Evolutionary conservation across 2,329 filamentous ascomycete genomes (phyloP).

Genomic region (Teratosphaeria epicoccoides): DNA sequence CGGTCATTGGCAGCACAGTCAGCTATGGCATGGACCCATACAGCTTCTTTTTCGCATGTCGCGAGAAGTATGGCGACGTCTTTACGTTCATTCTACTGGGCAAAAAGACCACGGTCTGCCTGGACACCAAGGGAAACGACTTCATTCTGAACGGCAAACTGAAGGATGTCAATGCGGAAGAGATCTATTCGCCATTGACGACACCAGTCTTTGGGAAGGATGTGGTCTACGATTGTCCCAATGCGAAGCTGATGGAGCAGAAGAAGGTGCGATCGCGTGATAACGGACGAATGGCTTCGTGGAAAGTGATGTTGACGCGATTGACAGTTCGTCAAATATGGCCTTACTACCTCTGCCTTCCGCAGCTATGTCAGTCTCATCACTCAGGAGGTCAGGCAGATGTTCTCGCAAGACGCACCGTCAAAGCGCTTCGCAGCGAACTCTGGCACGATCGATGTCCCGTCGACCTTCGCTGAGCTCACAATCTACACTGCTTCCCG

Average conservation of each 20-base stretch:
- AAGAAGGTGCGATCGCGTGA: slow-evolving; percentile 60
- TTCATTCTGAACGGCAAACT: slow-evolving; percentile 87
- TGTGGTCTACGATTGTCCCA: slow-evolving; percentile 85
- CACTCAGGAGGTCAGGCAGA: slow-evolving; percentile 60
- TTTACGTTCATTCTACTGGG: slow-evolving; percentile 84
- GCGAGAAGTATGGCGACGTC: slow-evolving; percentile 77
- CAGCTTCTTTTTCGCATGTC: slow-evolving; percentile 64
- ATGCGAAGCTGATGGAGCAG: slow-evolving; percentile 89
- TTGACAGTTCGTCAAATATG: slow-evolving; percentile 67
- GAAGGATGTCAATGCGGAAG: slow-evolving; percentile 81
- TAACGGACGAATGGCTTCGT: slow-evolving; percentile 6
- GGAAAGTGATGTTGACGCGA: slow-evolving; percentile 1
- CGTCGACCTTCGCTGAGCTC: slow-evolving; percentile 69
- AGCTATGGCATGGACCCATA: slow-evolving; percentile 93
- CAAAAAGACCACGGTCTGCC: slow-evolving; percentile 77
- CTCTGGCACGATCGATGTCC: slow-evolving; percentile 57
- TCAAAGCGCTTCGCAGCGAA: slow-evolving; percentile 24
- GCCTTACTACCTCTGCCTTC: slow-evolving; percentile 65
- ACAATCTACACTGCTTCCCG: slow-evolving; percentile 86
- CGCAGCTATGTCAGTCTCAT: slow-evolving; percentile 71
- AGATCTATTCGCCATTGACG: slow-evolving; percentile 71
- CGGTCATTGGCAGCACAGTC: slow-evolving; percentile 78
- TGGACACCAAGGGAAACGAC: slow-evolving; percentile 75
- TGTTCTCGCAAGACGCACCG: slow-evolving; percentile 54
- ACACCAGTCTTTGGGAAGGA: slow-evolving; percentile 67